Percentiles rank a stretch among this genome's conserved stretches.
Evolutionary conservation across 2,329 filamentous ascomycete species (phyloP).

Genomic region (Talaromyces rugulosus): DNA sequence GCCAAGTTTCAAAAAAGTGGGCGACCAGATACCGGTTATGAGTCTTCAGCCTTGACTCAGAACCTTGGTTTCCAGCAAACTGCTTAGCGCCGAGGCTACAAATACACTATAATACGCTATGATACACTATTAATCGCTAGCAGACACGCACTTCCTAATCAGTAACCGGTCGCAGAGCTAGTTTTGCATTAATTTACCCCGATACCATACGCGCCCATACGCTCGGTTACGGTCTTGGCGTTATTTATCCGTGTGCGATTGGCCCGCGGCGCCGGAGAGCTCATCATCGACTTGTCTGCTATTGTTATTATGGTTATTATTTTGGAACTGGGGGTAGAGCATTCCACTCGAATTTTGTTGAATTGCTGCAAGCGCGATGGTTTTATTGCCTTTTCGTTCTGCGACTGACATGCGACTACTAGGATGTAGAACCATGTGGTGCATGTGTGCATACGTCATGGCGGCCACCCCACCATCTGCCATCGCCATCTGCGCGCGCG

Average conservation of each 20-base stretch:
- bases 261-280: not conserved
- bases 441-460: not conserved
- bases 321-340: too few species aligned
- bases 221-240: not conserved
- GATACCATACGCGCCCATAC: not conserved
- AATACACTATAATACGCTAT: too few species aligned
- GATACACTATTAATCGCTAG: too few species aligned
- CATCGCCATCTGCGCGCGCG: not conserved
- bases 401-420: too few species aligned
- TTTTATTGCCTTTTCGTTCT: too few species aligned
- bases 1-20: not conserved
- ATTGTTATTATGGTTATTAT: not conserved
- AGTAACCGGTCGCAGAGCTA: not conserved
- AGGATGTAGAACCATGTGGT: not conserved
- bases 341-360: too few species aligned
- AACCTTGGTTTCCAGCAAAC: too few species aligned
- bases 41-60: too few species aligned
- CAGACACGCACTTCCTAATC: not conserved
- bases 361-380: too few species aligned
- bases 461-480: not conserved
- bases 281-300: not conserved
- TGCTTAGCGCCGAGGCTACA: too few species aligned
- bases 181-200: not conserved
- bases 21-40: too few species aligned
- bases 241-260: not conserved